phyloP scores from a whole-genome alignment of 169 alveolate genomes.

The Nephromyces sp. region DNA sequence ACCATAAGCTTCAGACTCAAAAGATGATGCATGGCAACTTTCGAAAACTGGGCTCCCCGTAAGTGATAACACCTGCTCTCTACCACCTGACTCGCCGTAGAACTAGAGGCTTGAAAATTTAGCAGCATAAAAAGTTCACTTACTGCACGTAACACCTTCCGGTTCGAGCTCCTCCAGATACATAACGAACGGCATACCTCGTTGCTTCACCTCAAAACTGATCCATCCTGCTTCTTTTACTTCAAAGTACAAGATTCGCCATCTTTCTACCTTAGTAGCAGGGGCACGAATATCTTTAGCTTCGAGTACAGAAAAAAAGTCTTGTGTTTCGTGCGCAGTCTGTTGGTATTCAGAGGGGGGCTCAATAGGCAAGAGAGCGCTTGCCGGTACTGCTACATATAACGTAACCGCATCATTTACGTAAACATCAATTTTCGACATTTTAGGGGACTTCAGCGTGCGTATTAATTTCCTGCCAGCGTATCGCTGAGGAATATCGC shows the following conservation, averaged over 20 bases:
- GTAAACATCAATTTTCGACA: neutral
- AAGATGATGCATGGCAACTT: conserved; percentile 9
- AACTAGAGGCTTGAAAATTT: neutral
- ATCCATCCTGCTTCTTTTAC: neutral
- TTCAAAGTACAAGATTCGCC: neutral
- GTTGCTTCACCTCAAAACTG: neutral
- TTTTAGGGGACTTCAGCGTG: neutral
- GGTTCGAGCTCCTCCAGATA: neutral
- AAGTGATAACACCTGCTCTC: conserved; percentile 18
- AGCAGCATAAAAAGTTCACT: neutral
- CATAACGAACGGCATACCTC: neutral
- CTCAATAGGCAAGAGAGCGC: conserved; percentile 5
- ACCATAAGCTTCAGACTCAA: conserved; percentile 3
- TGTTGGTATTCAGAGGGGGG: conserved; percentile 3
- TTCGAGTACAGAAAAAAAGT: neutral
- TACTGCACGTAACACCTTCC: conserved; percentile 4
- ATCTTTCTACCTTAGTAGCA: neutral
- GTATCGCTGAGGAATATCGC: neutral
- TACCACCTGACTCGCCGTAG: conserved; percentile 14
- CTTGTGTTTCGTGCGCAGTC: conserved; percentile 15
- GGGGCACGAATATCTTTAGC: neutral
- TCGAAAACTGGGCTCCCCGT: conserved; percentile 8
- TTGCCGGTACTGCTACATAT: conserved; percentile 1
- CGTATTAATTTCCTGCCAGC: conserved; percentile 6
- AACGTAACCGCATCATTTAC: conserved; percentile 11